Evolutionary conservation across 139 green algal species (phyloP).

Genomic region (Tetradesmus lagerheimii): DNA sequence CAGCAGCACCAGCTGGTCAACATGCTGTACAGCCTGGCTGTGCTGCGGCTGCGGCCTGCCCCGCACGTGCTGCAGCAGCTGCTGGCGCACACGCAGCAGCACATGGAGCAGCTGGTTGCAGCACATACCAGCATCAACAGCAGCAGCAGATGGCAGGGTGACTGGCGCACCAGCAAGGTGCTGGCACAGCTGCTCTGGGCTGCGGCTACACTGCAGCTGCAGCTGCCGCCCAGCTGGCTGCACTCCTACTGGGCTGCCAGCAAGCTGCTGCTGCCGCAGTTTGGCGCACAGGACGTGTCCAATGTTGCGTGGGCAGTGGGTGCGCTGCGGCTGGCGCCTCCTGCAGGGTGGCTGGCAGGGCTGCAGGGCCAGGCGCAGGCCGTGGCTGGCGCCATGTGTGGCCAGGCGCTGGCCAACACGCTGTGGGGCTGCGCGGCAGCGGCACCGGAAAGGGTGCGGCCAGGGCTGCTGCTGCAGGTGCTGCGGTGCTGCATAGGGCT

Average conservation of each 20-base stretch:
- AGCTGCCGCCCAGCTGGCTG: conserved; percentile 6
- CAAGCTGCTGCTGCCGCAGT: background rate
- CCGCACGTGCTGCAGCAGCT: conserved; percentile 28
- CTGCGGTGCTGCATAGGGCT: background rate
- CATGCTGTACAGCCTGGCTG: conserved; percentile 28
- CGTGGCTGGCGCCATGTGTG: background rate
- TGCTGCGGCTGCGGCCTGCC: conserved; percentile 6
- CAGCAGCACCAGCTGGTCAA: conserved; percentile 25
- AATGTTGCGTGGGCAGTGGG: conserved; percentile 19
- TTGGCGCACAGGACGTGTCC: conserved; percentile 25
- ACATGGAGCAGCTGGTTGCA: conserved; percentile 7
- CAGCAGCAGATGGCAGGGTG: background rate
- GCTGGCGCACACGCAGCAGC: background rate
- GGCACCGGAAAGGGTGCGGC: too few species aligned
- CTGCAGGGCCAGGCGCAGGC: background rate
- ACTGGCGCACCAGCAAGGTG: background rate
- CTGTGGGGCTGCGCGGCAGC: conserved; percentile 20
- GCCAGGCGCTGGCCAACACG: conserved; percentile 24
- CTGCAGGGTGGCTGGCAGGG: background rate
- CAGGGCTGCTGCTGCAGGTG: background rate
- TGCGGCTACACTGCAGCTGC: conserved; percentile 26
- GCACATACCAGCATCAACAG: background rate
- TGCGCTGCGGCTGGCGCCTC: background rate
- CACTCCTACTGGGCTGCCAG: background rate
- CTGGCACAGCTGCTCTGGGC: conserved; percentile 34